Evolutionary conservation across 2,329 filamentous ascomycete species (phyloP).

Genomic region (Cladosporium sp.): DNA sequence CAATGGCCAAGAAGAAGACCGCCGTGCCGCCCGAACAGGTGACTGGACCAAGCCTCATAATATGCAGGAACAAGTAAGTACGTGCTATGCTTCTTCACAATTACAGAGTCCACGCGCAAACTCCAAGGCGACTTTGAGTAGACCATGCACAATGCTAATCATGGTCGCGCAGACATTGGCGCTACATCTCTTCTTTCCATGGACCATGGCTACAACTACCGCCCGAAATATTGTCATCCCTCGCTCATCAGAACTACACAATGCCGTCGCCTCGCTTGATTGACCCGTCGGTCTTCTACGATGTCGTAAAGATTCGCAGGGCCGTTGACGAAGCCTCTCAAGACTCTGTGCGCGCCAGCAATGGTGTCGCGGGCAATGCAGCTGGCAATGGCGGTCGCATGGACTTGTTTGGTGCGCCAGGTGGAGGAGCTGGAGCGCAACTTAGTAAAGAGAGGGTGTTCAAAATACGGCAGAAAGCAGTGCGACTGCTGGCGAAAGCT

Average conservation of each 20-base stretch:
- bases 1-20: slow-evolving; percentile 6
- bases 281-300: slow-evolving; percentile 76
- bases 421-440: slow-evolving; percentile 53
- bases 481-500: slow-evolving; percentile 69
- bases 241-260: slow-evolving; percentile 76
- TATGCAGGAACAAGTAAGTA: slow-evolving; percentile 66
- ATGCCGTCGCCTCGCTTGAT: slow-evolving; percentile 71
- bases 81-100: slow-evolving; percentile 18
- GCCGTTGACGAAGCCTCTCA: slow-evolving; percentile 76
- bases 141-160: background rate
- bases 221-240: slow-evolving; percentile 70
- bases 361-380: slow-evolving; percentile 63
- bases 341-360: slow-evolving; percentile 71
- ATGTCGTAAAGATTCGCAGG: slow-evolving; percentile 75
- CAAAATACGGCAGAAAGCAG: slow-evolving; percentile 75
- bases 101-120: background rate
- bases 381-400: slow-evolving; percentile 47
- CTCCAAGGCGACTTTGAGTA: background rate
- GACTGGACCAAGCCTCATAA: slow-evolving; percentile 51
- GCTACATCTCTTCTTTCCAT: slow-evolving; percentile 78
- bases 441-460: slow-evolving; percentile 73
- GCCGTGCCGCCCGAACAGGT: slow-evolving; percentile 6
- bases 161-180: slow-evolving; percentile 63
- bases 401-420: slow-evolving; percentile 35
- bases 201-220: slow-evolving; percentile 80